Evolutionary conservation across 75 land plant genomes (phyloP).

Genomic region (Azolla pinnata): DNA sequence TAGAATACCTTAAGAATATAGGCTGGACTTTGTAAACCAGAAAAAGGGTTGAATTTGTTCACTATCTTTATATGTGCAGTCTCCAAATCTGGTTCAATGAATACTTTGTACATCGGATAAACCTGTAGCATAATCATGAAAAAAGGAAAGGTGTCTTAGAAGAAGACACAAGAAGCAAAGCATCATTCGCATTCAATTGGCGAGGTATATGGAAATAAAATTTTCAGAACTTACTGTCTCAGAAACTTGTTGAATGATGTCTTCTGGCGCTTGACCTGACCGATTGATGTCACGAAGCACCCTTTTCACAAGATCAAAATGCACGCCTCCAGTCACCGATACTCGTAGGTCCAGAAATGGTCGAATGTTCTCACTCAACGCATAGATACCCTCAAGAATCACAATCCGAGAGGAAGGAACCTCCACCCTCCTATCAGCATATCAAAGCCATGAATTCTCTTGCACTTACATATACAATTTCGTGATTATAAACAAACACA

Average conservation of each 20-base stretch:
- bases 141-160: neutral
- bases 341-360: constrained; percentile 31
- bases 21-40: constrained; percentile 33
- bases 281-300: constrained; percentile 30
- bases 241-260: constrained; percentile 33
- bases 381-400: constrained; percentile 36
- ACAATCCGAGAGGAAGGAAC: constrained; percentile 23
- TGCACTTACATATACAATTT: too few relatives aligned
- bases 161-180: neutral
- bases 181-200: too few relatives aligned
- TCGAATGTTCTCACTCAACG: constrained; percentile 27
- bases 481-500: too few relatives aligned
- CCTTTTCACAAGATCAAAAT: constrained; percentile 41
- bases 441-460: too few relatives aligned
- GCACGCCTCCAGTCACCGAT: constrained; percentile 39
- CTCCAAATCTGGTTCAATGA: constrained; percentile 32
- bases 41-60: constrained; percentile 36
- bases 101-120: constrained; percentile 37
- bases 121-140: constrained; percentile 23
- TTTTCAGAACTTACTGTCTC: constrained; percentile 20
- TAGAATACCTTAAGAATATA: constrained; percentile 34
- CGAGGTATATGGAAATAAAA: neutral
- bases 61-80: constrained; percentile 34
- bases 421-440: constrained; percentile 21
- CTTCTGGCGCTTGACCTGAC: constrained; percentile 32